Evolutionary conservation across 257 asterid genomes (phyloP).

Genomic region (Capsicum baccatum): DNA sequence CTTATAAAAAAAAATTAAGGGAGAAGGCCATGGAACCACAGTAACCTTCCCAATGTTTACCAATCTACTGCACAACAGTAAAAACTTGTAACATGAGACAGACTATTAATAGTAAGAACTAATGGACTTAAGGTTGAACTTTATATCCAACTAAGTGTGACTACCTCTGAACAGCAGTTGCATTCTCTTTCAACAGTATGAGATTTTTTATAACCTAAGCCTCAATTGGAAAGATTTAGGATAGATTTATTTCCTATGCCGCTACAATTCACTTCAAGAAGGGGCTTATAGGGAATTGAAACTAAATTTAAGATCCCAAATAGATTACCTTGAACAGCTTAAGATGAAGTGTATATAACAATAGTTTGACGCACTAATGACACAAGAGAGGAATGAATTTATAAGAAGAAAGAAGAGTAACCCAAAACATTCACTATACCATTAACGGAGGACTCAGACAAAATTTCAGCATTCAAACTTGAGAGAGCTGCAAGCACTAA

Average conservation of each 20-base stretch:
- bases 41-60: neutral
- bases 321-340: neutral
- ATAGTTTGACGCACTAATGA: neutral
- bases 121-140: neutral
- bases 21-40: slow-evolving; percentile 4
- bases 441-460: slow-evolving; percentile 91
- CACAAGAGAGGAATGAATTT: slow-evolving; percentile 11
- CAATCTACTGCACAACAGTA: neutral
- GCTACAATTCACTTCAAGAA: neutral
- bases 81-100: neutral
- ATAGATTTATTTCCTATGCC: neutral
- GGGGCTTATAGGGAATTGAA: neutral
- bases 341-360: neutral
- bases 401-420: slow-evolving; percentile 33
- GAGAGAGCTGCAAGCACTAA: slow-evolving; percentile 89
- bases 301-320: neutral
- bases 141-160: slow-evolving; percentile 18
- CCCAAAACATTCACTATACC: slow-evolving; percentile 56
- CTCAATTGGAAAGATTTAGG: neutral
- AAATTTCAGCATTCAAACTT: slow-evolving; percentile 78
- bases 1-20: slow-evolving; percentile 1
- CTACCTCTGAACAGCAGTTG: slow-evolving; percentile 17
- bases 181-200: neutral
- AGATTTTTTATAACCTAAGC: slow-evolving; percentile 1
- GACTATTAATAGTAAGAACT: slow-evolving; percentile 20